These are phyloP conservation scores for Senna siamea DNA, from an alignment of 306 rosid genomes.

Conservation along the genomic window DNA sequence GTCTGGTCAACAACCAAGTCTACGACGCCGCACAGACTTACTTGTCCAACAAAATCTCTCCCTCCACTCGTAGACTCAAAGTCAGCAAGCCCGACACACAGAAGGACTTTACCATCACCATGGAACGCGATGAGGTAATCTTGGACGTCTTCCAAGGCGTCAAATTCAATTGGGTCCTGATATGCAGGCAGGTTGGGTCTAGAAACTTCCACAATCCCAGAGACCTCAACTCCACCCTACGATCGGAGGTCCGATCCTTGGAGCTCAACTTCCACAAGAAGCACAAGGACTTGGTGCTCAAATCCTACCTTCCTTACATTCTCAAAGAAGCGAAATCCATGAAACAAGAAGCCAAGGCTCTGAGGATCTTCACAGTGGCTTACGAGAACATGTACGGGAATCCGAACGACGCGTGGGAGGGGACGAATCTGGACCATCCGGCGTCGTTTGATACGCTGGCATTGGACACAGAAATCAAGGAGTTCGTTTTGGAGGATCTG, in stretches of 20 bases:
- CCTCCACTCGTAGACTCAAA: slow-evolving; percentile 48
- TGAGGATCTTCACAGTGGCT: slow-evolving; percentile 60
- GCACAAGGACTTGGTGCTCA: slow-evolving; percentile 54
- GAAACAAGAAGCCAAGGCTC: slow-evolving; percentile 55
- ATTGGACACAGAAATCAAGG: slow-evolving; percentile 50
- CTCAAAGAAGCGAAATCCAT: slow-evolving; percentile 44
- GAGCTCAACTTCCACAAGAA: slow-evolving; percentile 65
- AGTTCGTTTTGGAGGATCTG: slow-evolving; percentile 56
- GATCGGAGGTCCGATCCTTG: slow-evolving; percentile 56
- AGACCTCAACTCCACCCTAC: slow-evolving; percentile 43
- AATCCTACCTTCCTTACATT: slow-evolving; percentile 57
- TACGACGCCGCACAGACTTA: slow-evolving; percentile 67
- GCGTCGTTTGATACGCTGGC: slow-evolving; percentile 75
- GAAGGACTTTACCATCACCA: slow-evolving; percentile 42
- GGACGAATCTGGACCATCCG: slow-evolving; percentile 66
- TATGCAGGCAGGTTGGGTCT: slow-evolving; percentile 35
- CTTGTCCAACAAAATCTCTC: slow-evolving; percentile 59
- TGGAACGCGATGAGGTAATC: slow-evolving; percentile 52
- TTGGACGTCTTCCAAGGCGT: slow-evolving; percentile 56
- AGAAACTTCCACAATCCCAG: slow-evolving; percentile 35
- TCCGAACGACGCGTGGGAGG: slow-evolving; percentile 48
- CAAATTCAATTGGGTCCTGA: slow-evolving; percentile 56
- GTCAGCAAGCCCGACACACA: slow-evolving; percentile 56
- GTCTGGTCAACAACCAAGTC: slow-evolving; percentile 59
- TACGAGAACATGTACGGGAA: slow-evolving; percentile 35